Conservation (phyloP, 148 eudicot species). For the Cornus florida region DNA sequence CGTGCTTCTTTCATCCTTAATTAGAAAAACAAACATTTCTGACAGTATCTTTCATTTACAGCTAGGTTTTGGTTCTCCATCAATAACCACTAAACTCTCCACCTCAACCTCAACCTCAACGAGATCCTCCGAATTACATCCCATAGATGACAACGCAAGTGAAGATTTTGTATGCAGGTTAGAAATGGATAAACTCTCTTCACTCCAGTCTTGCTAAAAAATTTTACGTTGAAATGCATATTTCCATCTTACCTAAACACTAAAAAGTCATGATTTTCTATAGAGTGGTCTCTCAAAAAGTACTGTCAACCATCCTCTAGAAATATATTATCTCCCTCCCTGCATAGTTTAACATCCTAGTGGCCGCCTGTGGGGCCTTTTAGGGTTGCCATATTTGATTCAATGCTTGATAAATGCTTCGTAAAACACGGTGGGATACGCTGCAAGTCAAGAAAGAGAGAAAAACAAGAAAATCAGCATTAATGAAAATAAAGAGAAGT, state of each 20-base stretch:
- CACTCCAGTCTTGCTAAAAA: background rate
- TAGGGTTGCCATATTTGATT: background rate
- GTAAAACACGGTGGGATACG: background rate
- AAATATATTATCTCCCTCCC: background rate
- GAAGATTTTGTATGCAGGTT: background rate
- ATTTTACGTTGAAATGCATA: background rate
- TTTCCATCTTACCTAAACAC: background rate
- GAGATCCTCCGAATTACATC: too few relatives aligned
- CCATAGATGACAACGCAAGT: too few relatives aligned
- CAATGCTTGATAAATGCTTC: too few relatives aligned
- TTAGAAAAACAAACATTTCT: too few relatives aligned
- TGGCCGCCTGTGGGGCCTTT: background rate
- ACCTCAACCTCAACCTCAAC: too few relatives aligned
- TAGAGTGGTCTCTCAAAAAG: background rate
- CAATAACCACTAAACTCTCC: too few relatives aligned
- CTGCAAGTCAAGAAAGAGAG: background rate
- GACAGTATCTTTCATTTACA: too few relatives aligned
- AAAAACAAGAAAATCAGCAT: too few relatives aligned
- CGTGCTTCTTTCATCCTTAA: too few relatives aligned
- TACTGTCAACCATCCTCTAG: background rate
- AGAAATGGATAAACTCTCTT: background rate
- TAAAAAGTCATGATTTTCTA: background rate
- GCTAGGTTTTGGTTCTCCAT: too few relatives aligned
- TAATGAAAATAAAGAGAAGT: too few relatives aligned
- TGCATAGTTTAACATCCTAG: background rate